Conservation (phyloP, 768 basidiomycete species). For the Phanerodontia chrysosporium region DNA sequence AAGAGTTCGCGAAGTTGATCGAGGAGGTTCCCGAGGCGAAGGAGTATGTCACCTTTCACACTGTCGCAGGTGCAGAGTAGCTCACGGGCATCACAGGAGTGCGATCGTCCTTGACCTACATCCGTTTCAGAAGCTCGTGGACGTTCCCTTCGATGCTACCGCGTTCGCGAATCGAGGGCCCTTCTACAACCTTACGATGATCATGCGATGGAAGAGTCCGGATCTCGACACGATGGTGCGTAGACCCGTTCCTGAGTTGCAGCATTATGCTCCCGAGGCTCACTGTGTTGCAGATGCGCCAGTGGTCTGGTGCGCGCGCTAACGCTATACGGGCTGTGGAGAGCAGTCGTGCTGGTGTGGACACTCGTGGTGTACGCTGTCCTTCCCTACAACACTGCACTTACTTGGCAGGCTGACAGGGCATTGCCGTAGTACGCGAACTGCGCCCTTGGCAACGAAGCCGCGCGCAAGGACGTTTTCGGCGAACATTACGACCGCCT, state of each 20-base stretch:
- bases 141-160: constrained; percentile 2
- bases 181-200: constrained; percentile 1
- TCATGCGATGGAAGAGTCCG: constrained; percentile 6
- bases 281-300: too few relatives aligned
- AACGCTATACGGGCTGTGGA: not conserved
- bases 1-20: not conserved
- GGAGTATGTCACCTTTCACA: not conserved
- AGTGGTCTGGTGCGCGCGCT: not conserved
- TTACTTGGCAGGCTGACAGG: too few relatives aligned
- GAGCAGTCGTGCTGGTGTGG: not conserved
- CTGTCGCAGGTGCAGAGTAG: not conserved
- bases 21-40: not conserved
- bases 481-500: constrained; percentile 12
- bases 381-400: too few relatives aligned
- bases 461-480: constrained; percentile 9
- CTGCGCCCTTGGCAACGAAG: constrained; percentile 3
- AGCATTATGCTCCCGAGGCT: too few relatives aligned
- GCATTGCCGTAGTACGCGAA: constrained; percentile 8
- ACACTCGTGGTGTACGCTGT: not conserved
- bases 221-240: not conserved
- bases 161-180: constrained; percentile 8
- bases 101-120: constrained; percentile 7
- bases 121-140: constrained; percentile 1
- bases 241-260: not conserved
- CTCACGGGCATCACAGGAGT: not conserved